Percentiles rank a stretch among this genome's conserved stretches.
Conservation (phyloP, 305 asterid species). For the Salvia sclarea region DNA sequence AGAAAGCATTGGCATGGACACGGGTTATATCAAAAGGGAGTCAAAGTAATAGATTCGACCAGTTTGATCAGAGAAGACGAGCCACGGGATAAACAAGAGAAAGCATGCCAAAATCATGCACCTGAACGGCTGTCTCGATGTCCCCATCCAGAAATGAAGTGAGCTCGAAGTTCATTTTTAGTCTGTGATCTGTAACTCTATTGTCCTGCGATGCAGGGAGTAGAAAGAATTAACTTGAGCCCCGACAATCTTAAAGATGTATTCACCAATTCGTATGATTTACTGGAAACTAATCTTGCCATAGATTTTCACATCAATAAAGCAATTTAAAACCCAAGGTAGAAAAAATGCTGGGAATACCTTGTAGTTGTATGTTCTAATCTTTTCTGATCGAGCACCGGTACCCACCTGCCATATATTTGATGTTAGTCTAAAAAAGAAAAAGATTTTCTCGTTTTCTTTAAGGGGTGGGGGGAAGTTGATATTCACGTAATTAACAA, state of each 20-base stretch:
- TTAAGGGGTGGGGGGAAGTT: neutral
- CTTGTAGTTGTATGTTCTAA: constrained; percentile 94
- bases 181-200: constrained; percentile 90
- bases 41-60: neutral
- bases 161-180: constrained; percentile 89
- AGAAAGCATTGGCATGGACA: constrained; percentile 24
- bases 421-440: constrained; percentile 25
- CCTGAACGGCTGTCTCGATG: constrained; percentile 95
- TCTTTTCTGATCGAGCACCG: constrained; percentile 96
- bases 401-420: constrained; percentile 79
- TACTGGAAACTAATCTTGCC: neutral
- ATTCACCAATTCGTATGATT: neutral
- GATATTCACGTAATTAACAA: neutral
- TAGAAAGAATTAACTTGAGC: neutral
- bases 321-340: constrained; percentile 26
- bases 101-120: constrained; percentile 22
- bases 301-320: constrained; percentile 2
- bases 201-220: constrained; percentile 63
- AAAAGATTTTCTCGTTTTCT: neutral
- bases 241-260: neutral
- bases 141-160: constrained; percentile 85
- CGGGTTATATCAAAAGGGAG: neutral
- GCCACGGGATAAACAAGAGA: neutral
- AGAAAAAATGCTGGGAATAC: constrained; percentile 38
- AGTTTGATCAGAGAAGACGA: neutral